Conservation (phyloP, 2,329 filamentous ascomycete genomes). For the Talaromyces verruculosus region DNA sequence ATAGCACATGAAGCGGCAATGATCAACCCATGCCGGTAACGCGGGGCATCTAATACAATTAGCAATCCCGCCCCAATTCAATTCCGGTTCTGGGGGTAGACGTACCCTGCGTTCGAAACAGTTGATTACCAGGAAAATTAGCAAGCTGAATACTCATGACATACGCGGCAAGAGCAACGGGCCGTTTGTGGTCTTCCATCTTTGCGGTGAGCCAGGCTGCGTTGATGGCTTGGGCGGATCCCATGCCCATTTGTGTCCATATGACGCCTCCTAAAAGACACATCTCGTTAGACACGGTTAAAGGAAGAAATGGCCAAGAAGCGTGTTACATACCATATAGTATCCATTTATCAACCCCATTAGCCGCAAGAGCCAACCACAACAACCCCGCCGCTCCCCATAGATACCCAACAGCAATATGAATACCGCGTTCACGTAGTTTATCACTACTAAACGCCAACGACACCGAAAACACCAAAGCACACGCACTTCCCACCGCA, state of each 20-base stretch:
- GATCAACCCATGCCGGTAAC: constrained; percentile 10
- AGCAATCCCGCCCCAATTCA: neutral
- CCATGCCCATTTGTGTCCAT: constrained; percentile 26
- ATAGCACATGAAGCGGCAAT: constrained; percentile 16
- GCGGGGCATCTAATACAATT: constrained; percentile 15
- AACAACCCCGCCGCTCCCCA: constrained; percentile 26
- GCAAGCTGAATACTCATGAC: constrained; percentile 30
- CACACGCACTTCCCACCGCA: constrained; percentile 46
- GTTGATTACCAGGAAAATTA: constrained; percentile 27
- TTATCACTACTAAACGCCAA: constrained; percentile 26
- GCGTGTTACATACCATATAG: constrained; percentile 22
- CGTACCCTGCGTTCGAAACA: constrained; percentile 26
- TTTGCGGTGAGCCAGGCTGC: constrained; percentile 30
- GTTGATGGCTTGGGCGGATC: constrained; percentile 27
- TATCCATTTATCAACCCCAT: constrained; percentile 24
- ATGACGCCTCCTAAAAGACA: constrained; percentile 25
- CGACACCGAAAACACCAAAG: constrained; percentile 23
- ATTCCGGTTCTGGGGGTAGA: neutral
- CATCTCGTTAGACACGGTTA: neutral
- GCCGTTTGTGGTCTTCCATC: constrained; percentile 30
- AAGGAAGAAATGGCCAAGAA: no score
- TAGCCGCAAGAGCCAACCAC: constrained; percentile 28
- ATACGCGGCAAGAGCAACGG: constrained; percentile 29
- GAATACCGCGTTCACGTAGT: constrained; percentile 24
- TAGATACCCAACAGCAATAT: constrained; percentile 27